phyloP scores from a whole-genome alignment of 495 filamentous ascomycete species.

The Trichoderma erinaceum region DNA sequence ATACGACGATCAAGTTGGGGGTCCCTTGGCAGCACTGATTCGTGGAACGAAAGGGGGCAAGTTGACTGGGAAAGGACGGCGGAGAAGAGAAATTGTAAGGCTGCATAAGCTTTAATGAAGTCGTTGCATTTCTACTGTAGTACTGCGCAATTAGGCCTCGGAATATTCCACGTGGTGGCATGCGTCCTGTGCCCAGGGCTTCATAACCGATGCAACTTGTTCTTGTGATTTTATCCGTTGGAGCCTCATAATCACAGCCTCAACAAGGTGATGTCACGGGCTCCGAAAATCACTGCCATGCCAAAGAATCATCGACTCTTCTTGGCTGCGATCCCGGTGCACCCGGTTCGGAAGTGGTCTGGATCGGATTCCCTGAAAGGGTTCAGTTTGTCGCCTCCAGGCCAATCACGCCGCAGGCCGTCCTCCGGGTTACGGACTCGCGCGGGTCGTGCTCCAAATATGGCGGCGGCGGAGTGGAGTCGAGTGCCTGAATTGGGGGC shows the following conservation, averaged over 20 bases:
- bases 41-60: conserved; percentile 9
- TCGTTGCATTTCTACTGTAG: not conserved
- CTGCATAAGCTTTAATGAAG: not conserved
- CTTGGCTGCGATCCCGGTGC: conserved; percentile 9
- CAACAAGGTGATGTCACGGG: not conserved
- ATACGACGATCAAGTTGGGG: conserved; percentile 3
- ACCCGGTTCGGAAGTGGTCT: not conserved
- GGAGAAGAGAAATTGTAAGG: not conserved
- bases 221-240: not conserved
- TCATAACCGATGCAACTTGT: not conserved
- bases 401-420: conserved; percentile 8
- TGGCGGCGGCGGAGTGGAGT: not conserved
- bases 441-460: conserved; percentile 1
- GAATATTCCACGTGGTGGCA: conserved; percentile 2
- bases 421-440: conserved; percentile 4
- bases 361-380: not conserved
- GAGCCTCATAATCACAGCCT: not conserved
- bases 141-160: not conserved
- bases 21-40: conserved; percentile 1
- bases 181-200: not conserved
- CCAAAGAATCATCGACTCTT: not conserved
- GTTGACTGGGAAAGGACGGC: not conserved
- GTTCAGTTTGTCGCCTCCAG: not conserved
- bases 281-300: not conserved
- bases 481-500: not conserved